Base-by-base conservation (phyloP, 176 grass and related monocot genomes). In the Puccinellia tenuiflora region DNA sequence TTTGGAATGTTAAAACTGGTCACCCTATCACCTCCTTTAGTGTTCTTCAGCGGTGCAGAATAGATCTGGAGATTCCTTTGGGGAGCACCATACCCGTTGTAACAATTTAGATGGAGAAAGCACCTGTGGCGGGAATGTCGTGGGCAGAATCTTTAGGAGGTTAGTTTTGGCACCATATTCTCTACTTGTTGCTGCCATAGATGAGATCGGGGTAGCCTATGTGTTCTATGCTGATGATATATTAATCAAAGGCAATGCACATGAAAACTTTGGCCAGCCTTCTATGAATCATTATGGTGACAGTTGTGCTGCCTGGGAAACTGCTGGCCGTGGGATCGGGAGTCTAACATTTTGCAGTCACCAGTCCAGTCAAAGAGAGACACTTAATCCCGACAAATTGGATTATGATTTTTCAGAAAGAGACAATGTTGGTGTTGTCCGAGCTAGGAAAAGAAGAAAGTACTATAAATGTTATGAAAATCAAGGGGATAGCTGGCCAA, bases 281-380 rank as follows among this genome's bases (percentile, higher is more conserved):
- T 82, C 54, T 48, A 84, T 62, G 22, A 74, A 88, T 91, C 52
- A 71, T 85, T 79, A 85, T 91, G 73, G 66, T 59, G 85, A 88
- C 79, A 73, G 54, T 73, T 83, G 88, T 75, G 61, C 80, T 83
- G n/a, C 81, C 80, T 98, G 96, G 92, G 89, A 88, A 76, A 85
- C 88, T 83, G 88, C 89, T 91, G 92, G 96, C 86, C 67, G 75
- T 90, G 87, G 84, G 31, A 95, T 98, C 25, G 91, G 92, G 73
- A 79, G 81, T 85, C 69, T 82, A 73, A 76, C 78, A 76, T 92
- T 92, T 72, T 77, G 75, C 34, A 61, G 54, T 86, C 85, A 85
- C 82, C 64, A 76, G 56, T 83, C 84, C 37, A 47, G 72, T 67
- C 52, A 61, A 38, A 59, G 46, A 86, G 84, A 68, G 12, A 83